Evolutionary conservation across 2,329 filamentous ascomycete species (phyloP), one percentile per base, ranked within the genome.

Genomic region (Aspergillus alliaceus): DNA sequence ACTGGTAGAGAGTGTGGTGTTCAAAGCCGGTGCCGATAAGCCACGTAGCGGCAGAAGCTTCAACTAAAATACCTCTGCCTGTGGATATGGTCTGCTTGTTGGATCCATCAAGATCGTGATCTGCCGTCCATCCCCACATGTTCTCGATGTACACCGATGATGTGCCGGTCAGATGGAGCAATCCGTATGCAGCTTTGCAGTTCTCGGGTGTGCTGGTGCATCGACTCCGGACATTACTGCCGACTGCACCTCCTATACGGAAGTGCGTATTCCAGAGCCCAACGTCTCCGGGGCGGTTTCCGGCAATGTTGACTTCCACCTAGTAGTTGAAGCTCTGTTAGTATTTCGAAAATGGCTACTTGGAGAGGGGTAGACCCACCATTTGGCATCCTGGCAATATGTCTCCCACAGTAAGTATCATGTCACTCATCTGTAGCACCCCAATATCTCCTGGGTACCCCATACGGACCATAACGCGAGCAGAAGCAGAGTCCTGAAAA

Each of bases 101-200:
- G 18, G 56, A 55, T 11, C 79, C 80, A 48, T 79, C 74, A 15
- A 85, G 72, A 58, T 80, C 79, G 69, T 81, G 79, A 60, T 81
- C 64, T 14, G 77, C 75, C 15, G 75, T 80, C 79, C 79, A 81
- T 22, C 75, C 69, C 79, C 79, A 78, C 58, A 79, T 70, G 64
- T 84, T 83, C 64, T 86, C 82, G 47, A 84, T 75, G 61, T 84
- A 84, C 7, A 77, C 77, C 0, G 77, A 77, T 0, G 77, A 77
- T 0, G 71, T 71, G 7, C 68, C 57, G 0, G 77, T 78, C 9
- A 85, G 70, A 62, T 86, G 82, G 31, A 86, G 67, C 52, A 82
- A 68, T 3, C 78, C 67, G 56, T 76, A 81, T 1, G 80, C 79
- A 0, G 77, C 80, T 66, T 77, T 79, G 69, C 82, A 83, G 46